Conservation (phyloP, 495 filamentous ascomycete genomes). For the Lasiosphaeria ovina region DNA sequence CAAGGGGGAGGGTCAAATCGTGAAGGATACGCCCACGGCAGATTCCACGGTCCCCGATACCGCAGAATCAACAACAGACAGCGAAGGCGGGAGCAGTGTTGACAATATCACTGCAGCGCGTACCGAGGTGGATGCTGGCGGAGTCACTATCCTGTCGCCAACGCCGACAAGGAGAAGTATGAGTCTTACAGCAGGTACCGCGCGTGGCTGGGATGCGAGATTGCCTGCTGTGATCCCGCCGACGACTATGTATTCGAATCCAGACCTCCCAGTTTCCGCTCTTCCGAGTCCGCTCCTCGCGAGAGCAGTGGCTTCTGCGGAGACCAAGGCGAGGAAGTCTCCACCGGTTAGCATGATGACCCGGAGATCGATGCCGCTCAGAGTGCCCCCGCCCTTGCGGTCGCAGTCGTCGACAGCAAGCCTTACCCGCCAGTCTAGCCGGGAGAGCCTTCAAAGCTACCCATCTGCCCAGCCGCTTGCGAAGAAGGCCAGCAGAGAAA, state of each 20-base stretch:
- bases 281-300: conserved; percentile 26
- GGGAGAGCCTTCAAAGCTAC: conserved; percentile 34
- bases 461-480: conserved; percentile 22
- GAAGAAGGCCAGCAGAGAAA: conserved; percentile 35
- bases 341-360: conserved; percentile 38
- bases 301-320: conserved; percentile 23
- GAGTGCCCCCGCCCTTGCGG: conserved; percentile 41
- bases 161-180: conserved; percentile 16
- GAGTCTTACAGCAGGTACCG: conserved; percentile 21
- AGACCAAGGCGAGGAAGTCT: conserved; percentile 22
- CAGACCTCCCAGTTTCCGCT: conserved; percentile 25
- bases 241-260: conserved; percentile 13
- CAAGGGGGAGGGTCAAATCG: conserved; percentile 4
- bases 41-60: conserved; percentile 20
- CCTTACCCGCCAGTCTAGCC: conserved; percentile 30
- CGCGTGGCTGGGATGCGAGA: conserved; percentile 18
- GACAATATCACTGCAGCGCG: conserved; percentile 1
- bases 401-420: conserved; percentile 36
- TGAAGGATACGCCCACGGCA: neutral
- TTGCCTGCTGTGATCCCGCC: conserved; percentile 11
- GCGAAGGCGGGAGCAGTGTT: conserved; percentile 12
- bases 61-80: conserved; percentile 15
- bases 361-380: conserved; percentile 33
- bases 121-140: conserved; percentile 7
- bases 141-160: conserved; percentile 11